Conservation (phyloP, 1,284 basidiomycete species). For the Abortiporus biennis region DNA sequence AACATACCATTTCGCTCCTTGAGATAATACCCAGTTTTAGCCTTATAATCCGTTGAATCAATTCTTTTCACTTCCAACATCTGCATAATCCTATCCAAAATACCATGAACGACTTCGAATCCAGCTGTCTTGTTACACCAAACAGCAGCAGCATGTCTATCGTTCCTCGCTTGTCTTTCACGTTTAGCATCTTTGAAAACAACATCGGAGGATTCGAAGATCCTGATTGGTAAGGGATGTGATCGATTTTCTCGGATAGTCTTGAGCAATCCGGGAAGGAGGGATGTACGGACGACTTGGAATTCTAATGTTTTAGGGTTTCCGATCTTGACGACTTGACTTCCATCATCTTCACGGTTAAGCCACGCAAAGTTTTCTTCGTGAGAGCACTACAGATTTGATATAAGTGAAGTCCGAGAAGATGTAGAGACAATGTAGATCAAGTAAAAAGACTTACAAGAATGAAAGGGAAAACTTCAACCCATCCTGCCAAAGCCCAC, state of each 20-base stretch:
- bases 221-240: slow-evolving; percentile 85
- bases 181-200: slow-evolving; percentile 78
- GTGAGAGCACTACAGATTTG: slow-evolving; percentile 74
- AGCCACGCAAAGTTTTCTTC: slow-evolving; percentile 97
- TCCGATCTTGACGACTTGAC: slow-evolving; percentile 82
- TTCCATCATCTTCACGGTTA: slow-evolving; percentile 80
- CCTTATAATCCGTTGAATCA: slow-evolving; percentile 46
- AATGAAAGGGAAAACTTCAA: slow-evolving; percentile 92
- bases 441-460: slow-evolving; percentile 54
- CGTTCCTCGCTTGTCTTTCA: slow-evolving; percentile 86
- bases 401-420: background rate
- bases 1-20: slow-evolving; percentile 79
- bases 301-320: slow-evolving; percentile 98
- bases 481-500: slow-evolving; percentile 94
- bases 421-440: background rate
- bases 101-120: slow-evolving; percentile 95
- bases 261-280: slow-evolving; percentile 94
- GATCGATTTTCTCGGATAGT: slow-evolving; percentile 95
- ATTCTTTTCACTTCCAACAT: slow-evolving; percentile 89
- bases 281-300: slow-evolving; percentile 94
- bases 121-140: slow-evolving; percentile 97
- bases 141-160: slow-evolving; percentile 82
- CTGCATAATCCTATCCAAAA: slow-evolving; percentile 92
- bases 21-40: slow-evolving; percentile 85
- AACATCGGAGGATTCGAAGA: slow-evolving; percentile 94